Evolutionary conservation across 192 early-diverging fungal species (phyloP).

Genomic region (Coemansia sp.): DNA sequence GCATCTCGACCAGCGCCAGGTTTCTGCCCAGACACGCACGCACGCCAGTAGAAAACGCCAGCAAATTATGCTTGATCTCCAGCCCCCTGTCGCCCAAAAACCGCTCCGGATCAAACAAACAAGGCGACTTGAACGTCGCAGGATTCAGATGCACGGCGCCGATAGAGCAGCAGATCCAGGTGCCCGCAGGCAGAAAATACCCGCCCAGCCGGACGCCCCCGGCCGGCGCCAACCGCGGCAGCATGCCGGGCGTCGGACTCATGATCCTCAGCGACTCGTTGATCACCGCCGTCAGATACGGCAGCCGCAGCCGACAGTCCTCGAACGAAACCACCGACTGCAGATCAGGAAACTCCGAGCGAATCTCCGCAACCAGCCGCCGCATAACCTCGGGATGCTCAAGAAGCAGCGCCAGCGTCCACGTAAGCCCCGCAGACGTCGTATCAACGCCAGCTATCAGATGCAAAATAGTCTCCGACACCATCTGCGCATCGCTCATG

Average conservation of each 20-base stretch:
- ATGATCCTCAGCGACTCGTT: conserved; percentile 47
- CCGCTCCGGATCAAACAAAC: conserved; percentile 42
- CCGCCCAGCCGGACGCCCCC: conserved; percentile 37
- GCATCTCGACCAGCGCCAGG: conserved; percentile 54
- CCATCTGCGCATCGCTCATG: conserved; percentile 38
- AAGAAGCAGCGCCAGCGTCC: conserved; percentile 44
- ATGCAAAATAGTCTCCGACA: conserved; percentile 41
- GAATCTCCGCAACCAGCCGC: conserved; percentile 29
- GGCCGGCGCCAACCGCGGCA: conserved; percentile 32
- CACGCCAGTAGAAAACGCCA: conserved; percentile 55
- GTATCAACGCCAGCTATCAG: conserved; percentile 52
- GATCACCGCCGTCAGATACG: conserved; percentile 47
- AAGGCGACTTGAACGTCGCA: conserved; percentile 11
- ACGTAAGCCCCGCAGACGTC: conserved; percentile 41
- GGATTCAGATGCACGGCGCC: conserved; percentile 38
- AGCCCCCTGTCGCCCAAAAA: conserved; percentile 21
- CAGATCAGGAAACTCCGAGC: conserved; percentile 15
- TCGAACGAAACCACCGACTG: conserved; percentile 12
- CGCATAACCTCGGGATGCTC: conserved; percentile 33
- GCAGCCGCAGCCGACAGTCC: conserved; percentile 23
- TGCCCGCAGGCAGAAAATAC: conserved; percentile 43
- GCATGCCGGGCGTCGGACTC: conserved; percentile 38
- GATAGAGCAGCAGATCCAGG: conserved; percentile 39
- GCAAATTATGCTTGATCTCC: conserved; percentile 14
- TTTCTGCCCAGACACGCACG: conserved; percentile 53